Evolutionary conservation across 768 basidiomycete species (phyloP).

Genomic region (Russula vinacea): DNA sequence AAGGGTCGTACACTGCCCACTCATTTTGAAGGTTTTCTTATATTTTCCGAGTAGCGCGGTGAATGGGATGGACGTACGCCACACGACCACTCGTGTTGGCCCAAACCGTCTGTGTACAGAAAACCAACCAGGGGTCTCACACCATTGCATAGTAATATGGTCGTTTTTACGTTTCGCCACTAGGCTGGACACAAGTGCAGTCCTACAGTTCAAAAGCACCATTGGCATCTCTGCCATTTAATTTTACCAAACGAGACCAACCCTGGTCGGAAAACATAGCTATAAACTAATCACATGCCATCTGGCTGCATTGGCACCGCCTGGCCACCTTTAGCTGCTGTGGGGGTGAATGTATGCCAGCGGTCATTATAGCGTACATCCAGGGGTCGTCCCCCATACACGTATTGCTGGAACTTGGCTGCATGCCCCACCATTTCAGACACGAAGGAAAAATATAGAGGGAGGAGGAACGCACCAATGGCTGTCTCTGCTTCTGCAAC

Average conservation of each 20-base stretch:
- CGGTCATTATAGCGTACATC: slow-evolving; percentile 94
- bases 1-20: too few species aligned
- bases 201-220: too few species aligned
- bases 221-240: background rate
- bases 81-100: too few species aligned
- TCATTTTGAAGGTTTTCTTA: too few species aligned
- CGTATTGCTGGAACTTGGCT: slow-evolving; percentile 93
- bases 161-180: too few species aligned
- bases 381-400: slow-evolving; percentile 86
- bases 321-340: slow-evolving; percentile 85
- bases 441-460: background rate
- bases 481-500: slow-evolving; percentile 90
- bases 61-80: too few species aligned
- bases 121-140: too few species aligned
- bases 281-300: slow-evolving; percentile 28
- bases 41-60: too few species aligned
- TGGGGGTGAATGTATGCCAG: slow-evolving; percentile 90
- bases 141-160: too few species aligned
- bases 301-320: slow-evolving; percentile 65
- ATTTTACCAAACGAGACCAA: background rate
- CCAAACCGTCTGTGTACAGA: too few species aligned
- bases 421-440: slow-evolving; percentile 30
- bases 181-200: too few species aligned
- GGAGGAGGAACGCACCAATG: slow-evolving; percentile 58
- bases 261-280: background rate